Conservation (phyloP, 2,329 filamentous ascomycete species). For the Colletotrichum theobromicola region DNA sequence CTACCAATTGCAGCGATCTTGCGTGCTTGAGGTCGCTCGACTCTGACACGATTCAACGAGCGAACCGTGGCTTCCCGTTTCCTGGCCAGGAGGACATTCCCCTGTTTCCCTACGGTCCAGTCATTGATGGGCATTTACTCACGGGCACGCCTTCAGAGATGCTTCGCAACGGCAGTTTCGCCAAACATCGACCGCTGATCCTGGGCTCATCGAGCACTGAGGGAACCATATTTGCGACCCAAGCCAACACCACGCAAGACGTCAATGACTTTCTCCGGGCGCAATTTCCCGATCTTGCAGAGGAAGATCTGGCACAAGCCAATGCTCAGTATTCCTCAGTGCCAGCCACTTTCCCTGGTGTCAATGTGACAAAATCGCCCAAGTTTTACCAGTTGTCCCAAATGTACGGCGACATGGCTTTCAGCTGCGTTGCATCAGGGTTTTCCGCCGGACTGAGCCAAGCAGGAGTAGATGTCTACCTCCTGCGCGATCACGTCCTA, state of each 20-base stretch:
- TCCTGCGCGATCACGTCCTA: neutral
- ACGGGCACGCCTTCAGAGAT: neutral
- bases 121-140: neutral
- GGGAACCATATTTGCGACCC: neutral
- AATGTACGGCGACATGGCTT: neutral
- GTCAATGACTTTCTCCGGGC: neutral
- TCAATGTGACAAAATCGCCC: neutral
- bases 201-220: neutral
- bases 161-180: neutral
- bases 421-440: neutral
- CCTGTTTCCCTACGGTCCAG: neutral
- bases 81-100: neutral
- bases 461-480: neutral
- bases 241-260: neutral
- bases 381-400: neutral
- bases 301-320: neutral
- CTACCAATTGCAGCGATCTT: neutral
- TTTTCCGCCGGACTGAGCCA: neutral
- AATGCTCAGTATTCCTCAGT: neutral
- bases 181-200: neutral
- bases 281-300: neutral
- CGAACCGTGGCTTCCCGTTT: neutral
- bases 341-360: neutral
- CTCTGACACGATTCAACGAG: neutral
- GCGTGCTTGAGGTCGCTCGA: neutral